phyloP scores from a whole-genome alignment of 768 basidiomycete genomes.

The Tulasnella sp. region DNA sequence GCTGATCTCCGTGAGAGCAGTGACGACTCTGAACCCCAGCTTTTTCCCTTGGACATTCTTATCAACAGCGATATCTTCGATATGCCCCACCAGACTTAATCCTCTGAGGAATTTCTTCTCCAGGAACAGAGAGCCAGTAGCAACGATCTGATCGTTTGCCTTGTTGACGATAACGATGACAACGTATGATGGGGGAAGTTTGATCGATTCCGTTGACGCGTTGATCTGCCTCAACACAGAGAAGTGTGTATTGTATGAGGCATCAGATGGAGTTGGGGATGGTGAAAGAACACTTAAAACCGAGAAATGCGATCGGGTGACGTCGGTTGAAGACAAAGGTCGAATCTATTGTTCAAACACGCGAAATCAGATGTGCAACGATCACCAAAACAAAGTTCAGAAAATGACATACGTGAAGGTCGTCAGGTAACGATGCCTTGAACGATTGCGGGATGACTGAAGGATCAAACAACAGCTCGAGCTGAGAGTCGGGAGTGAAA shows the following conservation, averaged over 20 bases:
- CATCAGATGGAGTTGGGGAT: conserved; percentile 50
- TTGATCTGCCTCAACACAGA: conserved; percentile 38
- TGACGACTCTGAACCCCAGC: conserved; percentile 75
- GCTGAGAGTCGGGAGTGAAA: conserved; percentile 47
- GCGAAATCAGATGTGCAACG: conserved; percentile 3
- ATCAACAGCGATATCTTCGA: conserved; percentile 95
- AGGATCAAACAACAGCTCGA: conserved; percentile 68
- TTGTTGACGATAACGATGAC: conserved; percentile 72
- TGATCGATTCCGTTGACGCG: conserved; percentile 22
- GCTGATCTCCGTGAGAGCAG: conserved; percentile 72
- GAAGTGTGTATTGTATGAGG: conserved; percentile 60
- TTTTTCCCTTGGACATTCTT: conserved; percentile 81
- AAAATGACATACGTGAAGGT: conserved; percentile 50
- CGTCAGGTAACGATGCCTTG: conserved; percentile 42
- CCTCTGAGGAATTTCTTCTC: conserved; percentile 90
- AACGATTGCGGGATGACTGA: conserved; percentile 58
- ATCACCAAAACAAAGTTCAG: too few relatives aligned
- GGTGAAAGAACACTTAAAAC: conserved; percentile 63
- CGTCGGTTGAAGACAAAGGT: conserved; percentile 76
- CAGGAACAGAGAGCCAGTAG: conserved; percentile 67
- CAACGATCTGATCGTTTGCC: conserved; percentile 65
- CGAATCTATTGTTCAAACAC: conserved; percentile 56
- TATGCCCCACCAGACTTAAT: conserved; percentile 81
- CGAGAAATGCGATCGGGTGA: conserved; percentile 66
- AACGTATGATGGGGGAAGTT: conserved; percentile 49